Percentiles rank a stretch among this genome's conserved stretches.
Conservation (phyloP, 2,329 filamentous ascomycete species). For the Aspergillus bombycis region DNA sequence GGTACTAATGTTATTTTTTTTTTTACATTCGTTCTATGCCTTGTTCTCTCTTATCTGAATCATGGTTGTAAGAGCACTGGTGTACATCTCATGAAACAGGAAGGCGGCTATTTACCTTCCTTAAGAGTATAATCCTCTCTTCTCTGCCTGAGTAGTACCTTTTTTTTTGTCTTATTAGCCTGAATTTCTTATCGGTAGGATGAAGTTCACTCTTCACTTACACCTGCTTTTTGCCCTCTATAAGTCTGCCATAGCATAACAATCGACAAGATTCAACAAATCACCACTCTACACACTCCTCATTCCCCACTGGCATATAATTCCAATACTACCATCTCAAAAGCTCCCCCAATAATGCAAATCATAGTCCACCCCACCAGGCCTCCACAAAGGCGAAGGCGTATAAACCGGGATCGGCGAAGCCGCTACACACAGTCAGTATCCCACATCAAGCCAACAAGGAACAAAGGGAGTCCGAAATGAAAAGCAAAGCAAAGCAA, state of each 20-base stretch:
- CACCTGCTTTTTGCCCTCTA: neutral
- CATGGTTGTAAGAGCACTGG: neutral
- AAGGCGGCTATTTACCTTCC: no score
- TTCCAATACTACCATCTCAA: neutral
- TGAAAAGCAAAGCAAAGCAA: neutral
- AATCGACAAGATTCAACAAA: neutral
- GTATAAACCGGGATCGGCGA: constrained; percentile 35
- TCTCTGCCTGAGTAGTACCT: no score
- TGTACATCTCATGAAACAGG: no score
- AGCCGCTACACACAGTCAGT: constrained; percentile 19
- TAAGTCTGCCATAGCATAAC: neutral
- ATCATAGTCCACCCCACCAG: constrained; percentile 32
- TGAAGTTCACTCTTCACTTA: neutral
- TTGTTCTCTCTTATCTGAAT: neutral
- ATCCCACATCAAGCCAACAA: neutral
- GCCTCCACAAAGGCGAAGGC: constrained; percentile 37
- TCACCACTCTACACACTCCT: neutral
- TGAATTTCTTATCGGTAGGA: neutral
- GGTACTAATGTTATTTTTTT: neutral
- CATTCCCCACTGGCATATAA: neutral
- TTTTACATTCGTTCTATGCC: neutral
- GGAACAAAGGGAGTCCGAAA: neutral
- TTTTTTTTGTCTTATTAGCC: no score
- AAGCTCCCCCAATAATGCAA: constrained; percentile 36
- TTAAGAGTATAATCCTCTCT: no score